Evolutionary conservation across 306 rosid genomes (phyloP).

Genomic region (Ammopiptanthus mongolicus): DNA sequence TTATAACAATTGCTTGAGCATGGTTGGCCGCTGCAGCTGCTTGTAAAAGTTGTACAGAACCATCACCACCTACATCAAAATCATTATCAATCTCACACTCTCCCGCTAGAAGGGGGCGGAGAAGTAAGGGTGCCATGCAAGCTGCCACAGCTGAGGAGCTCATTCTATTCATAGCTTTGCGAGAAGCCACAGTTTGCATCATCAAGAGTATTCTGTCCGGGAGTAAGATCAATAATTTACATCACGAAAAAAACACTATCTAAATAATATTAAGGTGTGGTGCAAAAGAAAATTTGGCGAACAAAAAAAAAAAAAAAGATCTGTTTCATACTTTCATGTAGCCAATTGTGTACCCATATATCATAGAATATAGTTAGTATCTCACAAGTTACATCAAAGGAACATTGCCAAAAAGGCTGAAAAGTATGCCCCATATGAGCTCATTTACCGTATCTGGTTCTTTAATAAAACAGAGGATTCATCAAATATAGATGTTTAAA

Average conservation of each 20-base stretch:
- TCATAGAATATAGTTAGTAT: neutral
- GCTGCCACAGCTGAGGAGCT: constrained; percentile 97
- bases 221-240: constrained; percentile 15
- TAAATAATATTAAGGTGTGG: neutral
- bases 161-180: constrained; percentile 79
- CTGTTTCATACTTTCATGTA: neutral
- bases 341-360: neutral
- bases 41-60: constrained; percentile 81
- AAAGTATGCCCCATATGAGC: neutral
- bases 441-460: neutral
- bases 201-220: constrained; percentile 70
- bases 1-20: constrained; percentile 90
- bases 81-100: constrained; percentile 88
- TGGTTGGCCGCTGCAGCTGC: constrained; percentile 99
- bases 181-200: constrained; percentile 82
- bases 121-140: constrained; percentile 98
- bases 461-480: neutral
- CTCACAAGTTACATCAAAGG: neutral
- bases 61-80: constrained; percentile 86
- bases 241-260: neutral
- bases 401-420: neutral
- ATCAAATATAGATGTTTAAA: neutral
- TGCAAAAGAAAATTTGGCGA: neutral
- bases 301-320: neutral
- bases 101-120: constrained; percentile 90